These are phyloP conservation scores for Cronartium quercuum DNA, from an alignment of 1,284 basidiomycete species.

Conservation along the genomic window DNA sequence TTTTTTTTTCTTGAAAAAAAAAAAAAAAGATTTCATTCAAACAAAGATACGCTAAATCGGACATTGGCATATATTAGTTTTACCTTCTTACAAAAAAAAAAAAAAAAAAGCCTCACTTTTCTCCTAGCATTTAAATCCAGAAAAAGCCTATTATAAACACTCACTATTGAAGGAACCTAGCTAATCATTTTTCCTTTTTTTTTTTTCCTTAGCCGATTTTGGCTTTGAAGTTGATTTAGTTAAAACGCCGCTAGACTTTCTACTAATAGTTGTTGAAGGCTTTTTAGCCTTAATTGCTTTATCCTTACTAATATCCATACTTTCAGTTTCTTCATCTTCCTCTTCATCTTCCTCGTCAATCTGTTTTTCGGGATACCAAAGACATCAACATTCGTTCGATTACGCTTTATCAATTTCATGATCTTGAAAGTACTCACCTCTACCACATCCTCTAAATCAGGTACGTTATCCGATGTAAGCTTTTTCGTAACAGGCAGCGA, in stretches of 20 bases:
- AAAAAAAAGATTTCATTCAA: neutral
- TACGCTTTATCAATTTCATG: too few relatives aligned
- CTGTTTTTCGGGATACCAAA: constrained; percentile 12
- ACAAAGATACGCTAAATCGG: neutral
- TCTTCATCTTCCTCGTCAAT: constrained; percentile 41
- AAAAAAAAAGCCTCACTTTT: neutral
- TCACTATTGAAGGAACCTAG: too few relatives aligned
- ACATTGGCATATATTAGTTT: neutral
- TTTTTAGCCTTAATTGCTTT: constrained; percentile 51
- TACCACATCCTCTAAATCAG: constrained; percentile 83
- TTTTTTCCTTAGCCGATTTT: neutral
- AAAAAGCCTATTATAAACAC: neutral
- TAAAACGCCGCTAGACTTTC: neutral
- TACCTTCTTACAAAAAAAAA: neutral
- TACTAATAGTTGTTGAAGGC: constrained; percentile 42
- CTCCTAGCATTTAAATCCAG: neutral
- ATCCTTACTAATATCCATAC: constrained; percentile 38
- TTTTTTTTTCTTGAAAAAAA: neutral
- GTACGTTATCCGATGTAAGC: constrained; percentile 56
- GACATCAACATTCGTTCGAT: too few relatives aligned
- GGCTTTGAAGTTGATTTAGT: neutral
- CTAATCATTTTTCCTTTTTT: neutral
- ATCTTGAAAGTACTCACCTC: constrained; percentile 49
- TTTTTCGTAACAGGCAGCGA: constrained; percentile 8
- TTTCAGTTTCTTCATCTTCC: constrained; percentile 42